phyloP scores from a whole-genome alignment of 257 asterid species.

The Anisodus acutangulus region DNA sequence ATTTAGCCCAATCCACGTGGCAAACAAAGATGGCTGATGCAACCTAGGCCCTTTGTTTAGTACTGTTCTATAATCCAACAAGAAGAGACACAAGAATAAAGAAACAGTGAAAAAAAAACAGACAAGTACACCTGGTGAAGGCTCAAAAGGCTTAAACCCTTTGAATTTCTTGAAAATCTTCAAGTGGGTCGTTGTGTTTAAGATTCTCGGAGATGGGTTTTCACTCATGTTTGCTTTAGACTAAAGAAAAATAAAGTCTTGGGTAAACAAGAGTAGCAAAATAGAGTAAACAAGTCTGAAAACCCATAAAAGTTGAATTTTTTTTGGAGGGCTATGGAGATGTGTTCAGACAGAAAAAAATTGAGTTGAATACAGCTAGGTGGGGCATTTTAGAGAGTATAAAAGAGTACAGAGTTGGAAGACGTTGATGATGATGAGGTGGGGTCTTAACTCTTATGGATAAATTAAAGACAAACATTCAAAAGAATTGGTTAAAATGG shows the following conservation, averaged over 20 bases:
- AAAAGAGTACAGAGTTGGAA: neutral
- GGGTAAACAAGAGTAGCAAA: neutral
- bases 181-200: conserved; percentile 42
- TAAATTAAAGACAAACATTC: conserved; percentile 29
- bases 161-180: conserved; percentile 65
- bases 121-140: conserved; percentile 53
- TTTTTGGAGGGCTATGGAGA: neutral
- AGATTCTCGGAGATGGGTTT: conserved; percentile 32
- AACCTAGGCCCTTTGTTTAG: conserved; percentile 34
- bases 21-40: conserved; percentile 43
- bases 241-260: neutral
- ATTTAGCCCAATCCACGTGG: conserved; percentile 48
- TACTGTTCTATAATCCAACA: conserved; percentile 61
- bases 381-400: neutral
- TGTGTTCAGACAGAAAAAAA: neutral
- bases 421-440: conserved; percentile 27
- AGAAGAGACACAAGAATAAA: conserved; percentile 52
- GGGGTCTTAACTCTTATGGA: conserved; percentile 7
- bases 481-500: conserved; percentile 12
- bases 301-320: neutral
- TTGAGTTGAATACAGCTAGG: conserved; percentile 22
- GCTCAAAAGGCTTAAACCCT: conserved; percentile 58
- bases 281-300: neutral
- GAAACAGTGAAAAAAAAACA: conserved; percentile 62
- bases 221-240: conserved; percentile 41